Conservation (phyloP, 371 early-diverging fungal species). For the Mucor velutinosus region DNA sequence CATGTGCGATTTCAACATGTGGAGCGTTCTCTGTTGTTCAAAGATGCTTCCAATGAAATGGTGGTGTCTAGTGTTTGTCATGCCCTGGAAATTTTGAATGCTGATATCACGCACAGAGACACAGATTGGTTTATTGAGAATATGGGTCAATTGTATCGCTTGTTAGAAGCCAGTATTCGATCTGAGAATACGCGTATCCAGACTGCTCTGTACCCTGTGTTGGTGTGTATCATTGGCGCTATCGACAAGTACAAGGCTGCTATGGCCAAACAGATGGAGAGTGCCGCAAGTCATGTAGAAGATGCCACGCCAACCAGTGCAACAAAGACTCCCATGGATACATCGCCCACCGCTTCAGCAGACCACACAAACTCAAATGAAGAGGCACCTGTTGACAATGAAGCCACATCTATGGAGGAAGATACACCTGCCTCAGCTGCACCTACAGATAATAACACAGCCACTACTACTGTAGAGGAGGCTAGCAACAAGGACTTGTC, state of each 20-base stretch:
- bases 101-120: constrained; percentile 63
- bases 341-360: neutral
- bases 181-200: constrained; percentile 68
- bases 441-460: neutral
- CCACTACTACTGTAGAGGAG: neutral
- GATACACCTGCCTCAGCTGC: neutral
- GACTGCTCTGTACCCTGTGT: constrained; percentile 66
- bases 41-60: constrained; percentile 41
- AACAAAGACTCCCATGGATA: neutral
- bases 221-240: constrained; percentile 63
- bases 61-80: constrained; percentile 56
- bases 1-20: constrained; percentile 56
- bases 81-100: constrained; percentile 71
- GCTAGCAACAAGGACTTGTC: neutral
- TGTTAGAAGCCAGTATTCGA: constrained; percentile 70
- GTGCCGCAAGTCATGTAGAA: neutral
- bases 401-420: neutral
- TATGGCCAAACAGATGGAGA: neutral
- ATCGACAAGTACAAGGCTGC: constrained; percentile 35
- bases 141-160: constrained; percentile 64
- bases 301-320: neutral
- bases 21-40: constrained; percentile 47
- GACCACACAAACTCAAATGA: neutral
- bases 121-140: constrained; percentile 70
- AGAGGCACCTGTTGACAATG: neutral